These are phyloP conservation scores for Tolypocladium amazonense DNA, from an alignment of 2,329 filamentous ascomycete genomes.

Conservation along the genomic window DNA sequence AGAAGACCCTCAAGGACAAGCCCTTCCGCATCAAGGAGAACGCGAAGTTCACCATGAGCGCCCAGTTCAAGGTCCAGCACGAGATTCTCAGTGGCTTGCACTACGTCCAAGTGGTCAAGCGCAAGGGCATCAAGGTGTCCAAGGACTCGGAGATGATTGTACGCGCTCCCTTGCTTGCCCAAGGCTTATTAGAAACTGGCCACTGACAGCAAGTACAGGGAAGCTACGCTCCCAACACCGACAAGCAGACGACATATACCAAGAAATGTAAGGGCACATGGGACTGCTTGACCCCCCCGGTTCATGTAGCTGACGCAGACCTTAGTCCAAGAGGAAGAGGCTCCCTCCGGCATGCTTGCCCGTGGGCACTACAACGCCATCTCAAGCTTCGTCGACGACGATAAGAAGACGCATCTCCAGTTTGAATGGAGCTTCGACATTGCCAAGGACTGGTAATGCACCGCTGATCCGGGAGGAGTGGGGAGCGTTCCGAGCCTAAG, in stretches of 20 bases:
- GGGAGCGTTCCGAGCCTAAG: not conserved
- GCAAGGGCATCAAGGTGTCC: slow-evolving; percentile 74
- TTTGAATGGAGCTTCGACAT: slow-evolving; percentile 98
- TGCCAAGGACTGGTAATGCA: slow-evolving; percentile 77
- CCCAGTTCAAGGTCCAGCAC: slow-evolving; percentile 90
- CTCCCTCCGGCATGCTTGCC: slow-evolving; percentile 80
- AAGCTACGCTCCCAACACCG: slow-evolving; percentile 87
- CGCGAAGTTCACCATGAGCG: slow-evolving; percentile 87
- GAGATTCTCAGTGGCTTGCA: slow-evolving; percentile 91
- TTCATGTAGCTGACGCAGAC: not conserved
- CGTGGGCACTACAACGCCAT: slow-evolving; percentile 84
- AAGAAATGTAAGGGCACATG: slow-evolving; percentile 68
- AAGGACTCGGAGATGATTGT: slow-evolving; percentile 99
- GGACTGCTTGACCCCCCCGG: no score
- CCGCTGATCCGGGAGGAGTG: not conserved
- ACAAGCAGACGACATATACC: slow-evolving; percentile 72
- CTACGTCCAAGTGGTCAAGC: slow-evolving; percentile 89
- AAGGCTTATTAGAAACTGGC: not conserved
- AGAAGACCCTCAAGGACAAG: slow-evolving; percentile 73
- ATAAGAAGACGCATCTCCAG: slow-evolving; percentile 77
- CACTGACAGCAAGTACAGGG: slow-evolving; percentile 41
- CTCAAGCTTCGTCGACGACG: slow-evolving; percentile 91
- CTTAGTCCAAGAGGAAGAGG: slow-evolving; percentile 80
- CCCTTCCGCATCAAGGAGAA: slow-evolving; percentile 98
- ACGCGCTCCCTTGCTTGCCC: slow-evolving; percentile 22